Evolutionary conservation across 345 rosid genomes (phyloP), one percentile per base, ranked within the genome.

Genomic region (Odontarrhena argentea): DNA sequence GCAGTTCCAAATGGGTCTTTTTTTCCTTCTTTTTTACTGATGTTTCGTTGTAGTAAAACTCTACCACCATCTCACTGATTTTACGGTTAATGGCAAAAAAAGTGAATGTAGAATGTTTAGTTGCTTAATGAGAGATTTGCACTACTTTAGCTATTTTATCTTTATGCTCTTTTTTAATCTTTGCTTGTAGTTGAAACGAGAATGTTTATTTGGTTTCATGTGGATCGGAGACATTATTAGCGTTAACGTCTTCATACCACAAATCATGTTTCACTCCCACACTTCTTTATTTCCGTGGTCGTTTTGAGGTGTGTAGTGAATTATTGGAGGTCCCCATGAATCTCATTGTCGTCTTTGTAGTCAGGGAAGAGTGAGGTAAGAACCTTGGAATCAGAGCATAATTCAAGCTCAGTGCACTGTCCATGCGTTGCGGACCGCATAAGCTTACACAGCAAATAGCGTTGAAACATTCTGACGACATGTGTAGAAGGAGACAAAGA

Each of bases 81-180:
- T 68, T 46, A 73, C 51, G 68, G 22, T 46, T 61, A 53, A 60
- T 72, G 48, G 63, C 55, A 64, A 42, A 64, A 42, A 51, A 30
- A 42, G 32, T 22, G 40, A 64, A 9, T 64, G 60, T 65, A 34
- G 60, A 60, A 69, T 44, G 49, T 61, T 53, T 53, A 9, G 68
- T 10, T 70, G 68, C 7, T 62, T 5, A 66, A 70, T 77, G 87
- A 85, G 82, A 74, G 47, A 70, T 75, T 76, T 64, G 49, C 69
- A 63, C 70, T 65, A 13, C 4, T 63, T 40, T 63, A 37, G 8
- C 42, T 9, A 37, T 34, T 49, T 44, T 22, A 50, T 69, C 2
- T 25, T 45, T 25, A 18, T 47, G n/a, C 38, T 53, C 7, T 2
- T 28, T 53, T 4, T 45, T 10, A 9, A 2, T 10, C 49, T 44